phyloP scores from a whole-genome alignment of 2,329 filamentous ascomycete species.

The Calonectria naviculata region DNA sequence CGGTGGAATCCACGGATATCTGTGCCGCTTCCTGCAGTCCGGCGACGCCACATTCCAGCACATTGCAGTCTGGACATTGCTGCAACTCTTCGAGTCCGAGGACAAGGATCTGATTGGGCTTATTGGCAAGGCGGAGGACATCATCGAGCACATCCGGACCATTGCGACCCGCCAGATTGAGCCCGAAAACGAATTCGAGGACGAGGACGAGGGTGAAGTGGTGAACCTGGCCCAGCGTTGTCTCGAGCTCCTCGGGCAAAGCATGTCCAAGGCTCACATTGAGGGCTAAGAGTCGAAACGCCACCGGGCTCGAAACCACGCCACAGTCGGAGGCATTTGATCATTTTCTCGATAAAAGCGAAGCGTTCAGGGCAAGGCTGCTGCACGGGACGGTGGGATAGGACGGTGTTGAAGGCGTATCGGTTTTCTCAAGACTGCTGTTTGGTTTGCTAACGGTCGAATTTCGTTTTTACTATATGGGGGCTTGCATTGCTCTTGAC shows the following conservation, averaged over 20 bases:
- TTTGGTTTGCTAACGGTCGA: slow-evolving; percentile 32
- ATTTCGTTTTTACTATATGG: slow-evolving; percentile 31
- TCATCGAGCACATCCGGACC: slow-evolving; percentile 90
- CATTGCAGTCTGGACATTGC: slow-evolving; percentile 97
- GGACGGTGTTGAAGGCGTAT: slow-evolving; percentile 46
- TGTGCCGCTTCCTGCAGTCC: slow-evolving; percentile 91
- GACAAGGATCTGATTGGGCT: slow-evolving; percentile 89
- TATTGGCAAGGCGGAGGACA: slow-evolving; percentile 90
- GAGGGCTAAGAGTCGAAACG: slow-evolving; percentile 69
- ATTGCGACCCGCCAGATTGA: slow-evolving; percentile 93
- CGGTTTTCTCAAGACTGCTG: slow-evolving; percentile 40
- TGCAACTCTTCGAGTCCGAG: slow-evolving; percentile 95
- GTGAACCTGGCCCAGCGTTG: slow-evolving; percentile 91
- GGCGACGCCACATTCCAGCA: slow-evolving; percentile 98
- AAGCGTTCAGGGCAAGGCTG: slow-evolving; percentile 34
- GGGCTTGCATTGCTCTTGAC: slow-evolving; percentile 32
- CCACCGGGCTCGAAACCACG: not conserved
- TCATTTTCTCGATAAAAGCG: slow-evolving; percentile 41
- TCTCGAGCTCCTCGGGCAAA: slow-evolving; percentile 84
- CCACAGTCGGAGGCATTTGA: slow-evolving; percentile 24
- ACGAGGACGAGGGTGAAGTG: slow-evolving; percentile 93
- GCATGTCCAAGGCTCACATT: slow-evolving; percentile 81
- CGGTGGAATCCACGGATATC: slow-evolving; percentile 94
- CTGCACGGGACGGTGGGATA: slow-evolving; percentile 29
- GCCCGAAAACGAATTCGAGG: slow-evolving; percentile 85